Evolutionary conservation across 192 early-diverging fungal species (phyloP), one percentile per base, ranked within the genome.

Genomic region (Physocladia obscura): DNA sequence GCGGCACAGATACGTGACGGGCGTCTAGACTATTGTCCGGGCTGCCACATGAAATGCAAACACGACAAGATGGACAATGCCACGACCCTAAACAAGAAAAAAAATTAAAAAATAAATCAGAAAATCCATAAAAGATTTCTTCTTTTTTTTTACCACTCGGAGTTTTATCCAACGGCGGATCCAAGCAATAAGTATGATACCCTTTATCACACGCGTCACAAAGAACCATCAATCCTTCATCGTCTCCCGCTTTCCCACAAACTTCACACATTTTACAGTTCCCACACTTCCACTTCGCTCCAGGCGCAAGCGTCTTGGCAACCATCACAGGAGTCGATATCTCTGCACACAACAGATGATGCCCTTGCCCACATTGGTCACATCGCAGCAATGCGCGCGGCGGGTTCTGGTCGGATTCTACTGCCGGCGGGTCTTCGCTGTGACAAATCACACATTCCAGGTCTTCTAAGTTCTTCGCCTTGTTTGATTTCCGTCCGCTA

Each of bases 161-260:
- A 11, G 75, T 49, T 34, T 55, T 55, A 35, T 80, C 74, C 52
- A 85, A 37, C 52, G 74, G 69, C 34, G 85, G 85, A 4, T 61
- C 57, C 19, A 83, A 54, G 61, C 85, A 87, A 59, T 76, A 83
- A 6, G 73, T 83, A 38, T 87, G 85, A 40, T 76, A 79, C 21
- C 82, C 85, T 27, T 80, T 73, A 62, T 87, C 85, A 69, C 85
- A 87, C 1, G 74, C 62, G 68, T 87, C 85, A 59, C 85, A 87
- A 24, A 87, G 76, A 8, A 65, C 63, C 56, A 87, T 40, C 31
- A 87, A 57, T 57, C 77, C 77, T 49, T 68, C 74, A 38, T 87
- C 85, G 49, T 85, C 79, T n/a, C 81, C 82, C 2, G 81, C 76
- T 37, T 73, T 52, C 26, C 75, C 27, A 68, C 85, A 87, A 31